Percentiles rank a stretch among this genome's conserved stretches.
Conservation (phyloP, 139 green algal species). For the Chlamydomonas asymmetrica region DNA sequence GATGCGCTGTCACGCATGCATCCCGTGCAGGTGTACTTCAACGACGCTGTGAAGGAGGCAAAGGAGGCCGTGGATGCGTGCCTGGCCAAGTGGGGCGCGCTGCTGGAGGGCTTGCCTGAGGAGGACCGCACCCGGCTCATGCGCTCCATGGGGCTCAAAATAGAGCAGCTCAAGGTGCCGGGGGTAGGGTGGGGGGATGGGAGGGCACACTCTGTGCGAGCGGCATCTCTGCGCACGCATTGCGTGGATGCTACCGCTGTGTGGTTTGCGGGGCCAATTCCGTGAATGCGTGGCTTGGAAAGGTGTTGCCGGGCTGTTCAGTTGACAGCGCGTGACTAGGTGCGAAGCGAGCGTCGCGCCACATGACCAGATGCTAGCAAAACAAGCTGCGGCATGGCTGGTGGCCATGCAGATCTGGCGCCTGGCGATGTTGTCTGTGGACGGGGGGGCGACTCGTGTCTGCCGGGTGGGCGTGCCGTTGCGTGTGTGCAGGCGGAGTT, state of each 20-base stretch:
- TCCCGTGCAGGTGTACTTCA: slow-evolving; percentile 39
- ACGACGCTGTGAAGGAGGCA: slow-evolving; percentile 26
- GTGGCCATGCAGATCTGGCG: too few species aligned
- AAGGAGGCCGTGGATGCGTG: slow-evolving; percentile 26
- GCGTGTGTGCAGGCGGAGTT: slow-evolving; percentile 12
- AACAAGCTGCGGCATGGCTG: too few species aligned
- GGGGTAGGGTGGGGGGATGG: not conserved
- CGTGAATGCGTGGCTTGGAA: not conserved
- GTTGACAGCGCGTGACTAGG: not conserved
- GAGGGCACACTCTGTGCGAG: not conserved
- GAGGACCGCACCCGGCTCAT: slow-evolving; percentile 38
- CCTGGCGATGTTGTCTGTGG: not conserved
- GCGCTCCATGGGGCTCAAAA: slow-evolving; percentile 56
- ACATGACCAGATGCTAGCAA: not conserved
- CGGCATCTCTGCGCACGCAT: not conserved
- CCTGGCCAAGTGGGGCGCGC: slow-evolving; percentile 29
- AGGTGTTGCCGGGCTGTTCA: not conserved
- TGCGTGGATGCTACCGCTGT: not conserved
- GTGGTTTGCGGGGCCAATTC: not conserved
- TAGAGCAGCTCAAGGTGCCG: slow-evolving; percentile 54
- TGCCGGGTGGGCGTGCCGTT: not conserved
- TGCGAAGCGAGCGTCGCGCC: not conserved
- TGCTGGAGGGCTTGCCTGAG: slow-evolving; percentile 30
- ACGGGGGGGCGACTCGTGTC: not conserved
- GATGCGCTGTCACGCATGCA: too few species aligned